These are phyloP conservation scores for Penicillium digitatum DNA, from an alignment of 2,329 filamentous ascomycete species.

Conservation along the genomic window DNA sequence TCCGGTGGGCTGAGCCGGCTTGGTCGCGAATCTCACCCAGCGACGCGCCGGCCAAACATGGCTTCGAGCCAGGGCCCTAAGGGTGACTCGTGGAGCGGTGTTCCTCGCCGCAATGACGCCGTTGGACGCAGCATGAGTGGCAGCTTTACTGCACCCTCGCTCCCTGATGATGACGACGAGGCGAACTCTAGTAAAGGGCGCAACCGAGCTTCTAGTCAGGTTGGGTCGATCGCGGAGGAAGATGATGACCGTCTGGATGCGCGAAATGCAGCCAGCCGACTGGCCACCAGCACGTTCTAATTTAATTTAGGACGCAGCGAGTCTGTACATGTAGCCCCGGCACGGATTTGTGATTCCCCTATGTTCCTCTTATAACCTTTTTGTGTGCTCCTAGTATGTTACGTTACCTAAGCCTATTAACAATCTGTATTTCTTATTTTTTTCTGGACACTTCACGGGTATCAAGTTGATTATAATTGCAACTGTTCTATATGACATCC, in stretches of 20 bases:
- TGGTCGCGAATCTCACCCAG: conserved; percentile 81
- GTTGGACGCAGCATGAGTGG: conserved; percentile 72
- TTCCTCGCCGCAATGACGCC: conserved; percentile 77
- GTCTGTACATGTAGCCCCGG: conserved; percentile 35
- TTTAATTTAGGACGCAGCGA: conserved; percentile 13
- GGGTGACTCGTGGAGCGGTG: conserved; percentile 97
- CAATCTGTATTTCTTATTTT: background rate
- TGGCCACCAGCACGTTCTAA: conserved; percentile 92
- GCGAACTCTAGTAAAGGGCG: conserved; percentile 43
- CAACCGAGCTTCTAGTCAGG: conserved; percentile 46
- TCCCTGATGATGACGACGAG: conserved; percentile 58
- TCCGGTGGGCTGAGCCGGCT: conserved; percentile 85
- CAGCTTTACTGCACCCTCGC: conserved; percentile 61
- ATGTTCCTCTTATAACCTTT: conserved; percentile 16
- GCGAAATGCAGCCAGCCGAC: conserved; percentile 85
- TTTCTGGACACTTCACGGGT: background rate
- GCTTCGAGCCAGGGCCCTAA: conserved; percentile 90
- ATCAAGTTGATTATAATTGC: background rate
- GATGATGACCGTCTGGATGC: conserved; percentile 91
- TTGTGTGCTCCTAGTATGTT: conserved; percentile 21
- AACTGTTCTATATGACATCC: background rate
- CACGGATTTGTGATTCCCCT: conserved; percentile 35
- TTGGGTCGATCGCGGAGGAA: conserved; percentile 48
- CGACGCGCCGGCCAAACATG: conserved; percentile 67
- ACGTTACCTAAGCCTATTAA: conserved; percentile 21